Conservation (phyloP, 2,329 filamentous ascomycete species). For the Diplocarpon mali region DNA sequence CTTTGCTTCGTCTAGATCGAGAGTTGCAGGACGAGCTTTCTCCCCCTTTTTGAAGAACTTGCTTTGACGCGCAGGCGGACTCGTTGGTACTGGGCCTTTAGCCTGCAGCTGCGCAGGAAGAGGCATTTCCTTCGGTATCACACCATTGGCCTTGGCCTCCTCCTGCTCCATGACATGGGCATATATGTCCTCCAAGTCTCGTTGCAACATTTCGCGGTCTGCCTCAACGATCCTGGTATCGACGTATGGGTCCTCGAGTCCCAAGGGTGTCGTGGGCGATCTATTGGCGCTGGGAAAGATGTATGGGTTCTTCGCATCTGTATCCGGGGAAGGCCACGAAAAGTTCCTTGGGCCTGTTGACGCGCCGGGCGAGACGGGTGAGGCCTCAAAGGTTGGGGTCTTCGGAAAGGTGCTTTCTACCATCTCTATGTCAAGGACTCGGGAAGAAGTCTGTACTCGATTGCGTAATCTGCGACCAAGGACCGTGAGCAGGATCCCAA, state of each 20-base stretch:
- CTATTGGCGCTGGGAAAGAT: conserved; percentile 33
- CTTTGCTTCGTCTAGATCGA: conserved; percentile 31
- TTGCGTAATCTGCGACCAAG: conserved; percentile 44
- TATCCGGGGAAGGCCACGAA: conserved; percentile 38
- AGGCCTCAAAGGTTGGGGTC: conserved; percentile 2
- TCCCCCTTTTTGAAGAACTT: conserved; percentile 33
- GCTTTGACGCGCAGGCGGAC: conserved; percentile 22
- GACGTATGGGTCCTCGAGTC: conserved; percentile 54
- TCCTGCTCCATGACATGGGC: conserved; percentile 88
- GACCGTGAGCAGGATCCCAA: conserved; percentile 54
- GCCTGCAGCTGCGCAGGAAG: conserved; percentile 18
- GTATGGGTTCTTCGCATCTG: conserved; percentile 32
- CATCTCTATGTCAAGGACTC: conserved; percentile 25
- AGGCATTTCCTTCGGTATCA: conserved; percentile 36
- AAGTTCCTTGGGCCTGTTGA: conserved; percentile 30
- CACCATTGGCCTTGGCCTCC: conserved; percentile 48
- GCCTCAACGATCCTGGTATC: conserved; percentile 66
- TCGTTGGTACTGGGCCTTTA: conserved; percentile 20
- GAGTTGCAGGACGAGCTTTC: conserved; percentile 34
- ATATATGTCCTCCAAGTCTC: conserved; percentile 84
- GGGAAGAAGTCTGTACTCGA: conserved; percentile 16
- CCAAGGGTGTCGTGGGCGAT: conserved; percentile 16
- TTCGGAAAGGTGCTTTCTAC: conserved; percentile 34
- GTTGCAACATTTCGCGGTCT: conserved; percentile 64
- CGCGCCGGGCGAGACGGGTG: conserved; percentile 22